Evolutionary conservation across 345 rosid species (phyloP).

Genomic region (Odontarrhena argentea): DNA sequence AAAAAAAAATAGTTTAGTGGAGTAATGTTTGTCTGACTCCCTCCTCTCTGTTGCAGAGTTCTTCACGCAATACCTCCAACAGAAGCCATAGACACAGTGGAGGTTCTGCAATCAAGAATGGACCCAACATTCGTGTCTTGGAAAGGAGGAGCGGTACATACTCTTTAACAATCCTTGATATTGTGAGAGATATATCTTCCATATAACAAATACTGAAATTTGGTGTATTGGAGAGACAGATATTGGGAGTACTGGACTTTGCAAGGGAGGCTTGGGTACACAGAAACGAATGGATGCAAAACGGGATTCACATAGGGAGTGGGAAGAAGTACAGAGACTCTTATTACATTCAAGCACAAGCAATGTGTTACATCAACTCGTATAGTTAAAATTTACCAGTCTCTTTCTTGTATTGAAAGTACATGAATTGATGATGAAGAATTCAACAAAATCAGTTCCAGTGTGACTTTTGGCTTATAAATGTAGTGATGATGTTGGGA

Average conservation of each 20-base stretch:
- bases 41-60: slow-evolving; percentile 58
- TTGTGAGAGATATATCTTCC: not conserved
- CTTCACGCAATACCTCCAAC: slow-evolving; percentile 83
- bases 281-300: slow-evolving; percentile 80
- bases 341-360: slow-evolving; percentile 79
- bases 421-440: not conserved
- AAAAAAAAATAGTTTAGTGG: not conserved
- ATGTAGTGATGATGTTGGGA: not conserved
- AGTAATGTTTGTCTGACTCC: slow-evolving; percentile 7
- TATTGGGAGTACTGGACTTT: slow-evolving; percentile 79
- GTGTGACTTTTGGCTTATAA: too few relatives aligned
- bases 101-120: slow-evolving; percentile 82
- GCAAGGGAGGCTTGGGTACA: slow-evolving; percentile 93
- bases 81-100: slow-evolving; percentile 58
- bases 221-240: slow-evolving; percentile 42
- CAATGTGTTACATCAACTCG: slow-evolving; percentile 74
- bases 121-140: slow-evolving; percentile 68
- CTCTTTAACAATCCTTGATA: not conserved
- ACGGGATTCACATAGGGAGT: slow-evolving; percentile 73
- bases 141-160: slow-evolving; percentile 92
- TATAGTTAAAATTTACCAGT: not conserved
- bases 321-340: slow-evolving; percentile 92
- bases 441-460: too few relatives aligned
- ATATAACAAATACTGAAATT: not conserved
- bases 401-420: not conserved